A percentile compares a stretch with the other conserved stretches of the same genome.
Evolutionary conservation across 805 yeast genomes (phyloP).

Genomic region (Candida alai): DNA sequence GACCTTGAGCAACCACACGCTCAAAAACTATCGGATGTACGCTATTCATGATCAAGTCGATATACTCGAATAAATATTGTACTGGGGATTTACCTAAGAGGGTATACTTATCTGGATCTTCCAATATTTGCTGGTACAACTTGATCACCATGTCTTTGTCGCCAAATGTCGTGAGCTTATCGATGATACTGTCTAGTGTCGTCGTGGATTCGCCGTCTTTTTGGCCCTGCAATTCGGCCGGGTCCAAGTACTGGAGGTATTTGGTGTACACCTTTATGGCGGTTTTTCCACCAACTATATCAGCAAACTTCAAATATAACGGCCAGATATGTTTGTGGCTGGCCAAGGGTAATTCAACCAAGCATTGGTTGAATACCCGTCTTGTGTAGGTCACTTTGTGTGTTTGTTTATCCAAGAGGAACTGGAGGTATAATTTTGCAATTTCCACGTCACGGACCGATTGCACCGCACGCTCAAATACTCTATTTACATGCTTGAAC

Average conservation of each 20-base stretch:
- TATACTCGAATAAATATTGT: conserved; percentile 45
- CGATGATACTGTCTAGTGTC: conserved; percentile 26
- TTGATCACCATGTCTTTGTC: conserved; percentile 20
- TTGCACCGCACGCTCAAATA: conserved; percentile 47
- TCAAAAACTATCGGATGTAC: conserved; percentile 22
- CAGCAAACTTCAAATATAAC: conserved; percentile 51
- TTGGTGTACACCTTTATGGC: conserved; percentile 28
- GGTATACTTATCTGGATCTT: conserved; percentile 25
- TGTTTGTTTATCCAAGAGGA: conserved; percentile 30
- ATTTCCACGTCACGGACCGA: conserved; percentile 38
- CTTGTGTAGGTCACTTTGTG: conserved; percentile 36
- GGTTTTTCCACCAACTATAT: conserved; percentile 41
- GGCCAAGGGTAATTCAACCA: conserved; percentile 44
- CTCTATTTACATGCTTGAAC: conserved; percentile 31
- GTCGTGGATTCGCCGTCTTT: conserved; percentile 10
- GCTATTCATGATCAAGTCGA: conserved; percentile 28
- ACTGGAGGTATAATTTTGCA: conserved; percentile 51
- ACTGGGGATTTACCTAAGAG: conserved; percentile 38
- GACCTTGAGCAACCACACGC: conserved; percentile 14
- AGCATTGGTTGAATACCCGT: conserved; percentile 45
- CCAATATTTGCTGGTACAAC: conserved; percentile 31
- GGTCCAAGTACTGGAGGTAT: conserved; percentile 26
- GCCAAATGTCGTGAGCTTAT: conserved; percentile 29
- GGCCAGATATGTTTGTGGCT: conserved; percentile 47
- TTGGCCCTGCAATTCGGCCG: conserved; percentile 9